Evolutionary conservation across 2,329 filamentous ascomycete genomes (phyloP).

Genomic region (Alternaria longipes): DNA sequence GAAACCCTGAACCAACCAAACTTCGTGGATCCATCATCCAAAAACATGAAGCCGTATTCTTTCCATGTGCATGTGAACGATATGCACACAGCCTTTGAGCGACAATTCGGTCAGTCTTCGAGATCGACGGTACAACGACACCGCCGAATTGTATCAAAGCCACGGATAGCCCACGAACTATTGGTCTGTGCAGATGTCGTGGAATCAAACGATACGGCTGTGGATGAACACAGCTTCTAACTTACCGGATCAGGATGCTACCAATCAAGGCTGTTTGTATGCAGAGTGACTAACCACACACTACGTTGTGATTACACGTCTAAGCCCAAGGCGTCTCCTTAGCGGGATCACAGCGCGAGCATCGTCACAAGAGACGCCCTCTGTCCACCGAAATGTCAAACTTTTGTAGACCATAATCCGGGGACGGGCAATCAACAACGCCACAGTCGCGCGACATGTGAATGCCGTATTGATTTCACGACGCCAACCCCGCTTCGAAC

Average conservation of each 20-base stretch:
- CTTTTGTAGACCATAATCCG: slow-evolving; percentile 30
- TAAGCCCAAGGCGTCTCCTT: slow-evolving; percentile 25
- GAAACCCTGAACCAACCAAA: not conserved
- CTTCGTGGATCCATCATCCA: not conserved
- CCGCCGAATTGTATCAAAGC: slow-evolving; percentile 38
- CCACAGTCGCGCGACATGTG: slow-evolving; percentile 48
- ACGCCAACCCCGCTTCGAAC: slow-evolving; percentile 25
- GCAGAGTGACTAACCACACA: slow-evolving; percentile 24
- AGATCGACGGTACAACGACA: slow-evolving; percentile 35
- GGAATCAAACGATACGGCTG: slow-evolving; percentile 36
- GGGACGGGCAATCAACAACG: slow-evolving; percentile 39
- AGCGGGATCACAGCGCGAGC: slow-evolving; percentile 40
- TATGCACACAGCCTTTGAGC: slow-evolving; percentile 35
- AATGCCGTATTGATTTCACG: slow-evolving; percentile 41
- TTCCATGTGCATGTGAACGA: slow-evolving; percentile 14
- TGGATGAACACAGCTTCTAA: slow-evolving; percentile 21
- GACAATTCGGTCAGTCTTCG: slow-evolving; percentile 32
- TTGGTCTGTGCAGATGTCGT: slow-evolving; percentile 45
- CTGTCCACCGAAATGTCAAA: slow-evolving; percentile 32
- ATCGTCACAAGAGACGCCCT: slow-evolving; percentile 37
- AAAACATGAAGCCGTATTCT: slow-evolving; percentile 7
- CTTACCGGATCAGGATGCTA: slow-evolving; percentile 32
- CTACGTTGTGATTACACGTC: slow-evolving; percentile 28
- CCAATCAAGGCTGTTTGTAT: slow-evolving; percentile 35
- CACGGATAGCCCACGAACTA: slow-evolving; percentile 43